Base-by-base conservation (phyloP, 1,284 basidiomycete genomes). In the Amylostereum chailletii region DNA sequence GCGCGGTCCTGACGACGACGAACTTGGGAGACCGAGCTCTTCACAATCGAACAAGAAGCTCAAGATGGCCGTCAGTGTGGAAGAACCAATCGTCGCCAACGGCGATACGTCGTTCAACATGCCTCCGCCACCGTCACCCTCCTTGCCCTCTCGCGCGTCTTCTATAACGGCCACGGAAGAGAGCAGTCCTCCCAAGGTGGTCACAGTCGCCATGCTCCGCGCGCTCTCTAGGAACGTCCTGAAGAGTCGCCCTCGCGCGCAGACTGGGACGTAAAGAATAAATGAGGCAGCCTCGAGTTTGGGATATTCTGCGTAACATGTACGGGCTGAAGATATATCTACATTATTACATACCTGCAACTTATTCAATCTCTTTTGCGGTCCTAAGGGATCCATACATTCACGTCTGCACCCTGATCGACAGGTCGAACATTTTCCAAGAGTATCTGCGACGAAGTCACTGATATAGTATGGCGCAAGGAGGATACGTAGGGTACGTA, bases 121-220 rank as follows among this genome's bases (percentile, higher is more conserved):
- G 36, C 55, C 60, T 19, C 52, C 57, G 2, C 65, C 75, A 36
- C 60, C 70, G 41, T 57, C 65, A 39, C 52, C 69, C 46, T 60
- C 69, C 65, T 73, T 59, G 9, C 58, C 66, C 40, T 62, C 60
- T 1, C 57, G 63, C 6, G 60, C 60, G 5, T 55, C 57, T 7
- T 55, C 53, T 27, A 41, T 50, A 4, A 58, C 59, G 36, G 42
- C 51, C 41, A 61, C 59, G 32, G 51, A 57, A 3, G 54, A 57
- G 38, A 60, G 57, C 33, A 59, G 64, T 42, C 62, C 70, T 4
- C 57, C 44, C 7, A 34, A 45, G 36, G 43, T 68, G 11, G 72
- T 86, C 26, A 86, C 83, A 1, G 67, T 78, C 30, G 76, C 78
- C n/a, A 86, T 86, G 84, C 63, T 86, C 42, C 76, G 81, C 45